Evolutionary conservation across 768 basidiomycete species (phyloP), one percentile per base, ranked within the genome.

Genomic region (Hydnomerulius pinastri): DNA sequence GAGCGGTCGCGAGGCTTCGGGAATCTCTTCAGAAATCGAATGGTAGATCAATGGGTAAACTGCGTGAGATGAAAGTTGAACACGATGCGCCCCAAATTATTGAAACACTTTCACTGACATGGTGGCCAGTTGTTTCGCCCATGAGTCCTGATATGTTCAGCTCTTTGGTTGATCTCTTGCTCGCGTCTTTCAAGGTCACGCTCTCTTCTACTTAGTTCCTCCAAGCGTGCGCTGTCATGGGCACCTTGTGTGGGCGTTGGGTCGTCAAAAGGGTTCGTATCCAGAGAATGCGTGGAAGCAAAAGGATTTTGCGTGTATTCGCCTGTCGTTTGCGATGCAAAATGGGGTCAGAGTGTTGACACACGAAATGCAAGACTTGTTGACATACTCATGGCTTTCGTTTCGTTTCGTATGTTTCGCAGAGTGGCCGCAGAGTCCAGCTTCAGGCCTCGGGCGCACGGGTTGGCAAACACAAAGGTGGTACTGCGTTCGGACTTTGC

Each of bases 31-130:
- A 62, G 77, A 66, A 63, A 98, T 96, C 50, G 92, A 88, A 71
- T 99, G 97, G 75, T 85, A 97, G 66, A 99, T 86, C 60, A 99
- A 74, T 41, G 96, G 96, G 66, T 85, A 94, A 76, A 93, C 93
- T 96, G 70, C 54, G 39, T 33, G 56, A 49, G 47, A 48, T 53
- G 53, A 55, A 59, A 51, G 56, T 37, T 59, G 44, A 61, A 56
- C 43, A 52, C 50, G 50, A 60, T 45, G 55, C 32, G 44, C 45
- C 30, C 0, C 29, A 57, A 41, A 37, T 43, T 48, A 53, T 40
- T 47, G 51, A 50, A 44, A 41, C 39, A 43, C 10, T 43, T 9
- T 40, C 32, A 75, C 89, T 64, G 59, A 89, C 93, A 95, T 12
- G 83, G 83, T 28, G 96, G 96, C 86, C 90, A 99, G 71, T 99